Evolutionary conservation across 2,329 filamentous ascomycete species (phyloP).

Genomic region (Botryosphaeria agaves): DNA sequence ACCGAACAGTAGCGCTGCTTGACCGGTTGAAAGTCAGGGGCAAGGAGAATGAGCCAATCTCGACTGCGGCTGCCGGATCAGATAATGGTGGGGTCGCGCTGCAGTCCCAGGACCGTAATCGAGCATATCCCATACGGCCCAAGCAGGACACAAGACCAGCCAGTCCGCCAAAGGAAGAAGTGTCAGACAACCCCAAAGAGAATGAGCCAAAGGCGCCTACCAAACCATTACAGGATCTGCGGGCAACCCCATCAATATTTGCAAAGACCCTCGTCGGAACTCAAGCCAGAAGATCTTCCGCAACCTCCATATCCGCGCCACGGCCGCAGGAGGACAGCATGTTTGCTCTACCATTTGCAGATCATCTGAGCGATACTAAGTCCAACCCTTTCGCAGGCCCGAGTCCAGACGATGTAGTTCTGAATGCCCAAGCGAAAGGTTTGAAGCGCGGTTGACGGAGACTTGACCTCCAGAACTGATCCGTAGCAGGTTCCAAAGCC

Average conservation of each 20-base stretch:
- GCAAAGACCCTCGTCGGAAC: slow-evolving; percentile 29
- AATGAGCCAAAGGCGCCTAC: too few species aligned
- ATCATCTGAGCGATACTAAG: slow-evolving; percentile 20
- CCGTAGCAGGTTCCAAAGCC: slow-evolving; percentile 10
- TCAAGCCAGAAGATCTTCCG: slow-evolving; percentile 2
- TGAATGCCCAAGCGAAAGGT: slow-evolving; percentile 53
- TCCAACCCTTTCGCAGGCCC: slow-evolving; percentile 59
- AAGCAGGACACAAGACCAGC: slow-evolving; percentile 1
- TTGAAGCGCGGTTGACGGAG: slow-evolving; percentile 14
- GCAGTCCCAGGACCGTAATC: slow-evolving; percentile 5
- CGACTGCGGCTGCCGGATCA: too few species aligned
- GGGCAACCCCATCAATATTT: slow-evolving; percentile 32
- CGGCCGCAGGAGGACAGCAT: slow-evolving; percentile 4
- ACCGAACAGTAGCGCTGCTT: slow-evolving; percentile 22
- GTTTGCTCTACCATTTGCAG: slow-evolving; percentile 24
- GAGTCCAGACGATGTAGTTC: slow-evolving; percentile 81
- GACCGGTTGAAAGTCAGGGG: slow-evolving; percentile 22
- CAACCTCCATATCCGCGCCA: slow-evolving; percentile 4
- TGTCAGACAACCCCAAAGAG: too few species aligned
- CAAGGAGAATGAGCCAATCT: too few species aligned
- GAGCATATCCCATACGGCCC: not conserved
- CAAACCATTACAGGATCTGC: slow-evolving; percentile 19
- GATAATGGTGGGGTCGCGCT: too few species aligned
- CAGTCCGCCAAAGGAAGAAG: slow-evolving; percentile 2
- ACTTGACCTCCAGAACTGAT: slow-evolving; percentile 4